A percentile compares a stretch with the other conserved stretches of the same genome.
These are phyloP conservation scores for Alternaria sp. DNA, from an alignment of 2,329 filamentous ascomycete genomes.

Conservation along the genomic window DNA sequence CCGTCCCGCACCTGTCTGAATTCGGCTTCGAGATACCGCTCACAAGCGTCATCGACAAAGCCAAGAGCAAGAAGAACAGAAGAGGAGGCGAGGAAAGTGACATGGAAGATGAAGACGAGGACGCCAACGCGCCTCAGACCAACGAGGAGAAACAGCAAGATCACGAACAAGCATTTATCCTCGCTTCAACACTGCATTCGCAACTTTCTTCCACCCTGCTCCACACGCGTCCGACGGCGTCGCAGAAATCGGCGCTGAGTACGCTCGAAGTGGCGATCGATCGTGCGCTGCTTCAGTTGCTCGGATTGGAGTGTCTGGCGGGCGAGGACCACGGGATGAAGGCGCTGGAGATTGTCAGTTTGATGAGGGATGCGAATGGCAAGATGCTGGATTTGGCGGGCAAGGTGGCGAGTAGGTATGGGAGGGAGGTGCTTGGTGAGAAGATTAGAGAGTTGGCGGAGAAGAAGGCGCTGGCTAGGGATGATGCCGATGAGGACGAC, in stretches of 20 bases:
- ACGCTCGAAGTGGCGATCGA: conserved; percentile 84
- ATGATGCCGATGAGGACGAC: conserved; percentile 29
- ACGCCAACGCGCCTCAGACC: conserved; percentile 19
- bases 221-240: conserved; percentile 67
- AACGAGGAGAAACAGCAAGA: conserved; percentile 60
- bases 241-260: conserved; percentile 71
- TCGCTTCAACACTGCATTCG: conserved; percentile 72
- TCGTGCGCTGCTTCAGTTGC: conserved; percentile 85
- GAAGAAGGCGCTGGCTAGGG: conserved; percentile 64
- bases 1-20: conserved; percentile 89
- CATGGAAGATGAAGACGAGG: conserved; percentile 43
- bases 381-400: conserved; percentile 90
- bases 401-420: conserved; percentile 88
- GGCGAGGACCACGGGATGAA: conserved; percentile 95
- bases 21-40: conserved; percentile 91
- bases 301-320: conserved; percentile 88
- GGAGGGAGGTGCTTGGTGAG: conserved; percentile 77
- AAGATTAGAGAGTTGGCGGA: conserved; percentile 91
- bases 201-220: conserved; percentile 78
- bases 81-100: conserved; percentile 43
- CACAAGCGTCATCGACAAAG: conserved; percentile 57
- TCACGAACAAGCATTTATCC: conserved; percentile 82
- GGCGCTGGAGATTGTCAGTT: conserved; percentile 83
- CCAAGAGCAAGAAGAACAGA: conserved; percentile 24
- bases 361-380: conserved; percentile 84